Evolutionary conservation across 495 filamentous ascomycete genomes (phyloP), one percentile per base, ranked within the genome.

Genomic region (Talaromyces nanjingensis): DNA sequence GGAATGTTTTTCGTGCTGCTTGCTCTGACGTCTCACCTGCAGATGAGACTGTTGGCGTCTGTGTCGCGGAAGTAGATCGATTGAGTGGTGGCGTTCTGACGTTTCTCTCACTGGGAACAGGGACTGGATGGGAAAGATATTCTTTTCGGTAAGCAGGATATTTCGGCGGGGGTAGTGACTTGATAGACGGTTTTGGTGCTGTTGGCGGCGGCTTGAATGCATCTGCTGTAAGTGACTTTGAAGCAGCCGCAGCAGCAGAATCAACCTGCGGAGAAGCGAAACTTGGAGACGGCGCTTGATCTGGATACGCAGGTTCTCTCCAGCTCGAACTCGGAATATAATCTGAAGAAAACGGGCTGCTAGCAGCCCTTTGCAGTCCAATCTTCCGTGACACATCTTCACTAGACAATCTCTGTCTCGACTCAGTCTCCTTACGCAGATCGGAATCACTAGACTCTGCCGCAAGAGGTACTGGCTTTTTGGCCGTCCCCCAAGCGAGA

Each of bases 401-500:
- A 29, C 39, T 47, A 27, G 59, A 47, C 20, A 29, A 7, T 49
- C 34, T 25, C 37, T 59, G 29, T 24, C 14, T 34, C 20, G 18
- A 12, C 12, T 59, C 57, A 1, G 8, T 47, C 14, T 62, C 60
- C 42, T 34, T 62, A 22, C 60, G 60, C 14, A 54, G 12, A 22
- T 62, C 60, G n/a, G 60, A 62, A 54, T 62, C 60, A 53, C 60
- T 62, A 34, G 60, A 62, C 31, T 34, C 56, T 0, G 31, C 2
- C n/a, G 56, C 27, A n/a, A 34, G 16, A 20, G 31, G 56, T 18
- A 16, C 31, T 37, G 56, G 7, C 18, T 59, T 59, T n/a, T 59
- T 59, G 4, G 24, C 37, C 20, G 47, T 29, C 25, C 57, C 85
- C 93, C 93, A 98, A 18, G 93, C 93, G 39, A 96, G 74, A 2